Conservation (phyloP, 2,329 filamentous ascomycete species). For the Ophiostoma sp. region DNA sequence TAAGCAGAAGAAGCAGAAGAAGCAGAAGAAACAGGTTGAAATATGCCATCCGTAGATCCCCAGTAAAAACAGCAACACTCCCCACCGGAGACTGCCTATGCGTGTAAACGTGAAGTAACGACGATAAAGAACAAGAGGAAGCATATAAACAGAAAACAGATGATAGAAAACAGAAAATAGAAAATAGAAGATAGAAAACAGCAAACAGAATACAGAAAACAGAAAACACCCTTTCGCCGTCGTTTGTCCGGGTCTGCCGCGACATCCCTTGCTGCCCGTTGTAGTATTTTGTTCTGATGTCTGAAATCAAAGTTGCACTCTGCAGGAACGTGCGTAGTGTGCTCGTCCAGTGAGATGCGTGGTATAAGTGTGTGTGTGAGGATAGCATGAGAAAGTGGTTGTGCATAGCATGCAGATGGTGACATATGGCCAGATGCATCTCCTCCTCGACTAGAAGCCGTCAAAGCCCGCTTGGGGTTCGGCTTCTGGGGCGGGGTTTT, state of each 20-base stretch:
- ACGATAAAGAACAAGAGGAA: neutral
- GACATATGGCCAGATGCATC: too few species aligned
- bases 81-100: neutral
- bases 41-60: neutral
- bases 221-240: neutral
- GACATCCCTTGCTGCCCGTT: constrained; percentile 6
- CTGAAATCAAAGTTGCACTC: neutral
- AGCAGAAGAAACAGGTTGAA: neutral
- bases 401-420: too few species aligned
- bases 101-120: neutral
- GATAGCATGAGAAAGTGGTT: too few species aligned
- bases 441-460: constrained; percentile 16
- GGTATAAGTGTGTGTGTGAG: too few species aligned
- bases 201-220: neutral
- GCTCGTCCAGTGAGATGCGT: too few species aligned
- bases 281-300: neutral
- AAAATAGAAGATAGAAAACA: neutral
- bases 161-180: neutral
- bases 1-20: neutral
- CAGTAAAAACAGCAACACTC: neutral
- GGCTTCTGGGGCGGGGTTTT: constrained; percentile 37
- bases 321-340: too few species aligned
- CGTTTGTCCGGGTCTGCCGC: neutral
- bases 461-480: constrained; percentile 33
- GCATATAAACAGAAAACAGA: neutral